phyloP scores from a whole-genome alignment of 2,329 filamentous ascomycete genomes.

The Ophiocordyceps sinensis region DNA sequence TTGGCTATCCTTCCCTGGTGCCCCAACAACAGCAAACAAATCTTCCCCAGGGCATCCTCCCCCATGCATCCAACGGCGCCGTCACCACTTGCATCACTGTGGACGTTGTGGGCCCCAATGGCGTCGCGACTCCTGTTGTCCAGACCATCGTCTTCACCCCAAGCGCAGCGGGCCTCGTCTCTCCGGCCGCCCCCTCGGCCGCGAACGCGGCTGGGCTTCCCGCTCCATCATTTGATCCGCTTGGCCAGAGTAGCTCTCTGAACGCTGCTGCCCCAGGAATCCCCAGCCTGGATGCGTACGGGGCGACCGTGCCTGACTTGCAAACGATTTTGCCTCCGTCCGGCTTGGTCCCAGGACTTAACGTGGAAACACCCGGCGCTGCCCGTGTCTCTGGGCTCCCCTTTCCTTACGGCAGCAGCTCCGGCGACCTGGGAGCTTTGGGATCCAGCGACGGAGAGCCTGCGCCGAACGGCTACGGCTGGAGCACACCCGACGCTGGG shows the following conservation, averaged over 20 bases:
- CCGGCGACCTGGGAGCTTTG: slow-evolving; percentile 5
- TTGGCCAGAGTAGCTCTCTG: slow-evolving; percentile 4
- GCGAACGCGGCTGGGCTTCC: slow-evolving; percentile 6
- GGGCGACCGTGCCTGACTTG: slow-evolving; percentile 1
- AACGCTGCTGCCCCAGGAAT: slow-evolving; percentile 3
- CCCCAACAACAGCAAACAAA: slow-evolving; percentile 6
- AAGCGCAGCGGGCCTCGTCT: slow-evolving; percentile 7
- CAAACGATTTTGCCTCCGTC: slow-evolving; percentile 4
- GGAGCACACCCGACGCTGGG: slow-evolving; percentile 5
- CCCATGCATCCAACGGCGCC: slow-evolving; percentile 4
- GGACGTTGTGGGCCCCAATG: slow-evolving; percentile 16
- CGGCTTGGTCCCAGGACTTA: slow-evolving; percentile 8
- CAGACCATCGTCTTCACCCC: slow-evolving; percentile 17
- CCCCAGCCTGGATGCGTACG: slow-evolving; percentile 15
- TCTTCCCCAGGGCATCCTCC: slow-evolving; percentile 8
- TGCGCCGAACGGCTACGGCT: slow-evolving; percentile 10
- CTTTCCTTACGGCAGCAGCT: slow-evolving; percentile 5
- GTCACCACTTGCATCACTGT: slow-evolving; percentile 16
- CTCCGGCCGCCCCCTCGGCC: slow-evolving; percentile 6
- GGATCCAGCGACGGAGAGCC: slow-evolving; percentile 4
- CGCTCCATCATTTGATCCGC: slow-evolving; percentile 5
- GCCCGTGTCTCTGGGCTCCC: slow-evolving; percentile 8
- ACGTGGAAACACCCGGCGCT: slow-evolving; percentile 9
- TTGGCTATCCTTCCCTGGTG: slow-evolving; percentile 7
- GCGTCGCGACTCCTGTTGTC: slow-evolving; percentile 15